A percentile compares a stretch with the other conserved stretches of the same genome.
phyloP scores from a whole-genome alignment of 495 filamentous ascomycete genomes.

The Aspergillus saccharolyticus region DNA sequence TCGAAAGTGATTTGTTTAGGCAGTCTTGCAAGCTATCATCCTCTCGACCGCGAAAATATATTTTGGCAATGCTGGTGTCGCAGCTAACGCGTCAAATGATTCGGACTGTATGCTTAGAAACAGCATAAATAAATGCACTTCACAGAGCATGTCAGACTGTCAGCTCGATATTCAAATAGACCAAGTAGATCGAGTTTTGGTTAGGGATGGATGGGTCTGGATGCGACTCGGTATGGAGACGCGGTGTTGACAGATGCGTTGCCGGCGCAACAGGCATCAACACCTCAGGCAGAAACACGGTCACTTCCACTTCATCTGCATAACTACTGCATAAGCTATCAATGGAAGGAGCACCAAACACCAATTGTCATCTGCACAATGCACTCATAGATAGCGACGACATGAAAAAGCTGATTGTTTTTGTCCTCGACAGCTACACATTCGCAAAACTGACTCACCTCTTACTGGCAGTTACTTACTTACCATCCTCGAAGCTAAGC shows the following conservation, averaged over 20 bases:
- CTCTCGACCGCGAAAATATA: neutral
- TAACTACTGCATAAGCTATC: too few species aligned
- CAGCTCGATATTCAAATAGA: neutral
- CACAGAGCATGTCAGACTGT: neutral
- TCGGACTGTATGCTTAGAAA: neutral
- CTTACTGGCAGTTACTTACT: neutral
- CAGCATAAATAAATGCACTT: neutral
- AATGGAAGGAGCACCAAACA: too few species aligned
- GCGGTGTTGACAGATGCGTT: constrained; percentile 22
- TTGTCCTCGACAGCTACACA: too few species aligned
- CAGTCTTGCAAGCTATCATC: neutral
- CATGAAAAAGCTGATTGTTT: neutral
- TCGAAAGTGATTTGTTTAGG: too few species aligned
- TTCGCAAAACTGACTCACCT: too few species aligned
- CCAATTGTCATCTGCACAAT: neutral
- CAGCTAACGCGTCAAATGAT: neutral
- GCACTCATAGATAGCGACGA: neutral
- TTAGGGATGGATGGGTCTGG: constrained; percentile 1
- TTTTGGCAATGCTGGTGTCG: neutral
- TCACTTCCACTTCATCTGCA: neutral
- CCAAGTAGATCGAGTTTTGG: too few species aligned
- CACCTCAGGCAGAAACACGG: constrained; percentile 8
- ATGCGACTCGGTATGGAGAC: constrained; percentile 15
- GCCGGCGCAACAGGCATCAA: constrained; percentile 14
- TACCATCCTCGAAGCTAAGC: neutral